These are phyloP conservation scores for Penicillium malachiteum DNA, from an alignment of 495 filamentous ascomycete species.

Conservation along the genomic window DNA sequence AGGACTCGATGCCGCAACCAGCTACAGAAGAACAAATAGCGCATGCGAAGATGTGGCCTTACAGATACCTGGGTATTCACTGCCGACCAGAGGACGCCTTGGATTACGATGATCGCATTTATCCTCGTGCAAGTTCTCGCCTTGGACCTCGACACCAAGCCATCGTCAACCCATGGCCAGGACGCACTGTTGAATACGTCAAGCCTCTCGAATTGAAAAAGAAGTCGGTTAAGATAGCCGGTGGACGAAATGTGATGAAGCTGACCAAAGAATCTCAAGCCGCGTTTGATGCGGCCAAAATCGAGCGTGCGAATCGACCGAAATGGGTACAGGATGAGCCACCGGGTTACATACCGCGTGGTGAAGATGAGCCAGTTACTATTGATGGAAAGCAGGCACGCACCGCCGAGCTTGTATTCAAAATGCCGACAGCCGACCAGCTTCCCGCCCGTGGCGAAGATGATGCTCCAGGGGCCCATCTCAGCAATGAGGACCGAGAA, in stretches of 20 bases:
- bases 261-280: conserved; percentile 75
- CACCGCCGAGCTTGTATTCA: conserved; percentile 55
- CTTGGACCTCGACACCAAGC: conserved; percentile 92
- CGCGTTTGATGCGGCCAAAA: conserved; percentile 75
- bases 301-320: conserved; percentile 73
- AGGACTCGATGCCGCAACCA: conserved; percentile 56
- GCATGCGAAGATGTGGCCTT: conserved; percentile 92
- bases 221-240: conserved; percentile 59
- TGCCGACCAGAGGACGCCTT: conserved; percentile 94
- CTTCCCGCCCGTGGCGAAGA: conserved; percentile 48
- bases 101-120: conserved; percentile 97
- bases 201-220: conserved; percentile 86
- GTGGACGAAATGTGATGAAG: conserved; percentile 68
- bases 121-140: conserved; percentile 90
- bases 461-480: conserved; percentile 40
- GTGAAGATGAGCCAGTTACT: conserved; percentile 64
- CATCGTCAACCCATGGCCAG: conserved; percentile 77
- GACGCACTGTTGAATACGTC: conserved; percentile 80
- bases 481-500: conserved; percentile 45
- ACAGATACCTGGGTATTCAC: conserved; percentile 93
- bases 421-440: conserved; percentile 51
- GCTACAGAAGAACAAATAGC: conserved; percentile 88
- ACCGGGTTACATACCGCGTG: conserved; percentile 75
- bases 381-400: conserved; percentile 50
- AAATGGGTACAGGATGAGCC: conserved; percentile 94